Percentiles rank a stretch among this genome's conserved stretches.
phyloP scores from a whole-genome alignment of 2,329 filamentous ascomycete genomes.

The Neofusicoccum laricinum region DNA sequence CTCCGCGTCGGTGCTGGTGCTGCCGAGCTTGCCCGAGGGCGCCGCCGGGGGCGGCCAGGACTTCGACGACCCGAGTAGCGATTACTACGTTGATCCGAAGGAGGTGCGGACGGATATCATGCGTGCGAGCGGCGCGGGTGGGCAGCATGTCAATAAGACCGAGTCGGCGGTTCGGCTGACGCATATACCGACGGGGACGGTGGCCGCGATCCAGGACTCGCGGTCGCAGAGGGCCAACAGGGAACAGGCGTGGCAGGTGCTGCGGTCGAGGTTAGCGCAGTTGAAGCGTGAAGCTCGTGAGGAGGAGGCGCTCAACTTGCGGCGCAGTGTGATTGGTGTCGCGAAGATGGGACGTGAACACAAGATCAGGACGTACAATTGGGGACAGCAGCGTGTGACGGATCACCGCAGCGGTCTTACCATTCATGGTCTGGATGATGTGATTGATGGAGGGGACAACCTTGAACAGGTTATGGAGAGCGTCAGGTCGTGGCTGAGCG shows the following conservation, averaged over 20 bases:
- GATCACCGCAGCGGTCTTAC: constrained; percentile 82
- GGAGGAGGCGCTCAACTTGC: constrained; percentile 69
- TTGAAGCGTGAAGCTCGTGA: constrained; percentile 77
- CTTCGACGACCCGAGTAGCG: constrained; percentile 74
- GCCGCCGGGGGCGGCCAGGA: constrained; percentile 48
- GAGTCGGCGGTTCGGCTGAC: constrained; percentile 93
- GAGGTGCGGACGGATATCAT: constrained; percentile 87
- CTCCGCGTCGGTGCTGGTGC: constrained; percentile 85
- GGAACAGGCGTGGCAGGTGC: constrained; percentile 78
- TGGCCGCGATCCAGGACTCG: constrained; percentile 89
- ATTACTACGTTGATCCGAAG: constrained; percentile 83
- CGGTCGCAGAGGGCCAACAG: constrained; percentile 88
- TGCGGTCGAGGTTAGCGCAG: constrained; percentile 80
- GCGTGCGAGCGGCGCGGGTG: constrained; percentile 86
- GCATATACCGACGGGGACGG: constrained; percentile 80
- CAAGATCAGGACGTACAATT: constrained; percentile 93
- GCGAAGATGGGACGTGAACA: constrained; percentile 82
- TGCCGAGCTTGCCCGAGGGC: constrained; percentile 72
- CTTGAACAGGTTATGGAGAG: constrained; percentile 76
- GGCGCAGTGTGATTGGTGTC: constrained; percentile 76
- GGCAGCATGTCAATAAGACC: constrained; percentile 98
- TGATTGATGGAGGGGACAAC: constrained; percentile 71
- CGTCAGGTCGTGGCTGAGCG: constrained; percentile 71
- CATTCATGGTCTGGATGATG: constrained; percentile 73
- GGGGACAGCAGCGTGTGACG: constrained; percentile 73